phyloP scores from a whole-genome alignment of 73 alveolate species.

The Uronychia setigera region DNA sequence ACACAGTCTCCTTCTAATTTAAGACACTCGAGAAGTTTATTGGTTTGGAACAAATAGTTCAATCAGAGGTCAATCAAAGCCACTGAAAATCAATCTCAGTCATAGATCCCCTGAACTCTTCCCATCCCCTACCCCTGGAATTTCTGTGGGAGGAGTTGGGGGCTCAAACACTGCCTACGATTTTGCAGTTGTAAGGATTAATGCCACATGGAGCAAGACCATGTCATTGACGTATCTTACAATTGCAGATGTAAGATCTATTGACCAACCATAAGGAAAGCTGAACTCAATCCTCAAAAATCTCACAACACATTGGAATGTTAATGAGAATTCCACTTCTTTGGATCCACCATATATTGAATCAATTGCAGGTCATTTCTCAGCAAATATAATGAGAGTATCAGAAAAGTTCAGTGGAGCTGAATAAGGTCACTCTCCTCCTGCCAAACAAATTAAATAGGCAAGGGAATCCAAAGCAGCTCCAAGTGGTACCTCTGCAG shows the following conservation, averaged over 20 bases:
- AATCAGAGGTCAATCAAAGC: constrained; percentile 60
- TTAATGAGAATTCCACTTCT: constrained; percentile 43
- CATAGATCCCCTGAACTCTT: constrained; percentile 85
- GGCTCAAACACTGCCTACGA: constrained; percentile 54
- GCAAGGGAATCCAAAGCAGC: too few relatives aligned
- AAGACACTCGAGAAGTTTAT: constrained; percentile 73
- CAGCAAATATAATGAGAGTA: constrained; percentile 57
- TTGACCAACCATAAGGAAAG: constrained; percentile 72
- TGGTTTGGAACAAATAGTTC: constrained; percentile 94
- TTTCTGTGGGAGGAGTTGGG: background rate
- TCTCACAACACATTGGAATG: constrained; percentile 84
- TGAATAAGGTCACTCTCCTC: background rate
- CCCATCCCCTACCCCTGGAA: constrained; percentile 19
- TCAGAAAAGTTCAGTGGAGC: background rate
- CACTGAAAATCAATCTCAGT: constrained; percentile 68
- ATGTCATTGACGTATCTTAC: constrained; percentile 74
- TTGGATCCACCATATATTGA: constrained; percentile 93
- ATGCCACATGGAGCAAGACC: constrained; percentile 83
- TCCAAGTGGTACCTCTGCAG: too few relatives aligned
- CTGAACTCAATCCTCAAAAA: constrained; percentile 56
- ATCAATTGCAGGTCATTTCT: constrained; percentile 76
- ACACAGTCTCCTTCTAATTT: constrained; percentile 77
- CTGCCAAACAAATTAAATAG: too few relatives aligned
- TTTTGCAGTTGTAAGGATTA: constrained; percentile 82
- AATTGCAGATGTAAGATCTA: constrained; percentile 82